These are phyloP conservation scores for Scytalidium lignicola DNA, from an alignment of 2,329 filamentous ascomycete genomes.

Conservation along the genomic window DNA sequence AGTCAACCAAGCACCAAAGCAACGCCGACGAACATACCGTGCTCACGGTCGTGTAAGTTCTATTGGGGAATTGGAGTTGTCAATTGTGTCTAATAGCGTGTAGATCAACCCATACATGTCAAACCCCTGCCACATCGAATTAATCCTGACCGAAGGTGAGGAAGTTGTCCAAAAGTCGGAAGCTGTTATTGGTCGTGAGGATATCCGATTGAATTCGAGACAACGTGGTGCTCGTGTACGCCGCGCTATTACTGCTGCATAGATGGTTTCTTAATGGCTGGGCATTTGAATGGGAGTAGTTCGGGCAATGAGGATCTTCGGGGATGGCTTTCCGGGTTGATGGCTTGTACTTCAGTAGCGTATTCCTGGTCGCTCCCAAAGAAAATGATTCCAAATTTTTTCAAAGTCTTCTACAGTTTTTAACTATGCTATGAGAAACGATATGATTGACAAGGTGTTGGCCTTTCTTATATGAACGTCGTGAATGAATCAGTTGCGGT, in stretches of 20 bases:
- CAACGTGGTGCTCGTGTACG: constrained; percentile 74
- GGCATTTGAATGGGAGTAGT: constrained; percentile 21
- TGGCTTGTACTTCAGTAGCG: constrained; percentile 26
- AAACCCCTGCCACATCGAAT: constrained; percentile 99
- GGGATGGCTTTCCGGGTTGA: constrained; percentile 13
- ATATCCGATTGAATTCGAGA: constrained; percentile 74
- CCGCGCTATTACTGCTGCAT: constrained; percentile 62
- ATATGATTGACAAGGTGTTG: too few relatives aligned
- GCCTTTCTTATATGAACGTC: too few relatives aligned
- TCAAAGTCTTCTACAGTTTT: not conserved
- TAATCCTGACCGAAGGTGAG: constrained; percentile 97
- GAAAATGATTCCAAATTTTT: not conserved
- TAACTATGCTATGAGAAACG: too few relatives aligned
- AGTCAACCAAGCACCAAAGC: constrained; percentile 99
- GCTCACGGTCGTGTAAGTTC: constrained; percentile 96
- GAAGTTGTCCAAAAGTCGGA: constrained; percentile 92
- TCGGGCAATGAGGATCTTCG: constrained; percentile 14
- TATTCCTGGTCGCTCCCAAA: constrained; percentile 19
- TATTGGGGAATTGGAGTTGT: constrained; percentile 22
- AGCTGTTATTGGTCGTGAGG: constrained; percentile 58
- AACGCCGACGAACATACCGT: constrained; percentile 98
- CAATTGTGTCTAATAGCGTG: constrained; percentile 8
- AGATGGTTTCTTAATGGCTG: constrained; percentile 32
- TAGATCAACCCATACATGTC: constrained; percentile 99
- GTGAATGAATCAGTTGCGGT: too few relatives aligned